Conservation (phyloP, 176 grass and related monocot genomes). For the Oryza australiensis region DNA sequence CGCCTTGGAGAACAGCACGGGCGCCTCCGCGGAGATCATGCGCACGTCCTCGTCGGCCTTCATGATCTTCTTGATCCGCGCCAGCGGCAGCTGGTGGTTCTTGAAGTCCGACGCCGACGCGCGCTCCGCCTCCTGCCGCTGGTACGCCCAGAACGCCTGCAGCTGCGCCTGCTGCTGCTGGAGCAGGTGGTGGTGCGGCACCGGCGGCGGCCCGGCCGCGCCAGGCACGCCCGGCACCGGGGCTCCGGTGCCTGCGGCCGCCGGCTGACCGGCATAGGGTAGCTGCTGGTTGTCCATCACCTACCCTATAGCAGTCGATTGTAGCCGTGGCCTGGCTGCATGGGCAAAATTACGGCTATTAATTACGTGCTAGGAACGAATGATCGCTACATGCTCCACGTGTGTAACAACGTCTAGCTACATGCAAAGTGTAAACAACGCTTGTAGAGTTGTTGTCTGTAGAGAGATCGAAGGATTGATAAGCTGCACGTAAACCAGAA, state of each 20-base stretch:
- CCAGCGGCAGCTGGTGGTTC: conserved; percentile 85
- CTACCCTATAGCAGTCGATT: not conserved
- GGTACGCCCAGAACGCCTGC: conserved; percentile 82
- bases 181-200: conserved; percentile 74
- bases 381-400: conserved; percentile 9
- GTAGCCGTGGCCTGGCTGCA: conserved; percentile 4
- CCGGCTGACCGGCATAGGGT: conserved; percentile 39
- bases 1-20: conserved; percentile 76
- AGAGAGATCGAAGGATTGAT: not conserved
- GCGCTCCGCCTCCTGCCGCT: conserved; percentile 77
- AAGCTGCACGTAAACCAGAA: not conserved
- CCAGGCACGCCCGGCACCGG: conserved; percentile 38
- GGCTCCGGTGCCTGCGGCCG: conserved; percentile 33
- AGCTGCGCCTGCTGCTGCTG: conserved; percentile 81
- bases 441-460: not conserved
- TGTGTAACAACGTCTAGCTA: conserved; percentile 17
- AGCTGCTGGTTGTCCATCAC: conserved; percentile 68
- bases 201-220: conserved; percentile 24
- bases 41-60: conserved; percentile 88
- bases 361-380: conserved; percentile 20
- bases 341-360: conserved; percentile 6
- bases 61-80: conserved; percentile 91
- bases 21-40: conserved; percentile 86
- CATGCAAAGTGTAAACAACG: conserved; percentile 3
- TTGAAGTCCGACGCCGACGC: conserved; percentile 74